Percentiles rank a stretch among this genome's conserved stretches.
These are phyloP conservation scores for Rhizodiscina lignyota DNA, from an alignment of 495 filamentous ascomycete species.

Conservation along the genomic window DNA sequence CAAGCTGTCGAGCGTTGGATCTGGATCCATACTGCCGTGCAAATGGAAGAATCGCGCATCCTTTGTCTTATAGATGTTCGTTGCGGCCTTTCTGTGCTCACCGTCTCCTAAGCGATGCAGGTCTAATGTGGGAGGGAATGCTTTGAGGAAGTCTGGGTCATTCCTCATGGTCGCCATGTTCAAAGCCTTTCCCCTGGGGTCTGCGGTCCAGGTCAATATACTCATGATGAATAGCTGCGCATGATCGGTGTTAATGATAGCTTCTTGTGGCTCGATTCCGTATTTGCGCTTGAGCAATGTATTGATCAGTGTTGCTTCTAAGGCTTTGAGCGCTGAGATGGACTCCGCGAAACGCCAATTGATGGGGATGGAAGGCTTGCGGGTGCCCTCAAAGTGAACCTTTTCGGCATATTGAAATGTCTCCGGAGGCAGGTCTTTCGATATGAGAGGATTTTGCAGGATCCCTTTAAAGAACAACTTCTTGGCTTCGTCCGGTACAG, in stretches of 20 bases:
- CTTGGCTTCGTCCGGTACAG: slow-evolving; percentile 13
- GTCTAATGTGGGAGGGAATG: slow-evolving; percentile 14
- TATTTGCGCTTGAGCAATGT: slow-evolving; percentile 15
- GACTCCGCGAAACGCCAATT: slow-evolving; percentile 21
- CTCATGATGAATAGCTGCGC: slow-evolving; percentile 26
- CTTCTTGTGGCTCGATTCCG: slow-evolving; percentile 10
- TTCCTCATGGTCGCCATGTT: slow-evolving; percentile 5
- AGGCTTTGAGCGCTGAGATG: slow-evolving; percentile 11
- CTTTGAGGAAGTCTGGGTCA: slow-evolving; percentile 6
- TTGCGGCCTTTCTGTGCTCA: slow-evolving; percentile 18
- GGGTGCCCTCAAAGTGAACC: slow-evolving; percentile 14
- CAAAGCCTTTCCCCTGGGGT: slow-evolving; percentile 9
- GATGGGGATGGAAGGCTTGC: slow-evolving; percentile 18
- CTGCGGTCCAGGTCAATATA: slow-evolving; percentile 11
- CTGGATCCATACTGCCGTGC: slow-evolving; percentile 32
- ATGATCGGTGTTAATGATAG: slow-evolving; percentile 18
- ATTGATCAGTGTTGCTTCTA: slow-evolving; percentile 17
- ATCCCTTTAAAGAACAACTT: slow-evolving; percentile 14
- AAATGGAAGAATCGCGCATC: slow-evolving; percentile 35
- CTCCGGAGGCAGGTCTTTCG: slow-evolving; percentile 9
- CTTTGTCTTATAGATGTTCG: slow-evolving; percentile 37
- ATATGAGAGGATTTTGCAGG: slow-evolving; percentile 13
- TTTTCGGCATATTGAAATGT: slow-evolving; percentile 10
- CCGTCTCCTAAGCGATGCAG: slow-evolving; percentile 6
- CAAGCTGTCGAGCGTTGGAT: slow-evolving; percentile 24